phyloP scores from a whole-genome alignment of 495 filamentous ascomycete genomes.

The Hypoxylon fuscum region DNA sequence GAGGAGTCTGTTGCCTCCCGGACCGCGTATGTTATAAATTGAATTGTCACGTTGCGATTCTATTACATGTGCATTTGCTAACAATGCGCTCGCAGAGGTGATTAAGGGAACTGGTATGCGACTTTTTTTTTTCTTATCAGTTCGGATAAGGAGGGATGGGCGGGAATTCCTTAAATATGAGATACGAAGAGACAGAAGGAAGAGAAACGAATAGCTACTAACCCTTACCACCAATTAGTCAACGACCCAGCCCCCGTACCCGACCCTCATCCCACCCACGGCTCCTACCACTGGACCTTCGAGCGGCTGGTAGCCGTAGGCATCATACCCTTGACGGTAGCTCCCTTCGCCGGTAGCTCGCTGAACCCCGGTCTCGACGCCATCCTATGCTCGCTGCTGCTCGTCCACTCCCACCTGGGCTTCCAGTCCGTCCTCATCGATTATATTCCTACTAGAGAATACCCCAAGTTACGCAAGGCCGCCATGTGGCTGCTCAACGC shows the following conservation, averaged over 20 bases:
- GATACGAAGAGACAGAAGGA: not conserved
- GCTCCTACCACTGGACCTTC: slow-evolving; percentile 98
- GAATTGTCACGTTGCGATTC: slow-evolving; percentile 23
- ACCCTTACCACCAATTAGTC: slow-evolving; percentile 59
- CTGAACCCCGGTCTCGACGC: slow-evolving; percentile 91
- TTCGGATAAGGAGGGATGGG: not conserved
- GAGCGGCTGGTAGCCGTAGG: slow-evolving; percentile 82
- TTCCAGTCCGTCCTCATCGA: slow-evolving; percentile 91
- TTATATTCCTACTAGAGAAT: slow-evolving; percentile 79
- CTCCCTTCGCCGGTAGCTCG: slow-evolving; percentile 90
- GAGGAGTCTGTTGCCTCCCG: slow-evolving; percentile 72
- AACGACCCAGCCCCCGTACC: slow-evolving; percentile 90
- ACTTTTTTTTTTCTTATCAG: slow-evolving; percentile 11
- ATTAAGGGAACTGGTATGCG: slow-evolving; percentile 81
- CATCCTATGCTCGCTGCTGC: slow-evolving; percentile 78
- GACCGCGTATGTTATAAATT: slow-evolving; percentile 66
- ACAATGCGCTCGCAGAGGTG: slow-evolving; percentile 63
- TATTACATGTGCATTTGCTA: slow-evolving; percentile 48
- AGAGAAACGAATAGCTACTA: slow-evolving; percentile 29
- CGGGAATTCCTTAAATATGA: slow-evolving; percentile 1
- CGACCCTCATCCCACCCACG: slow-evolving; percentile 73
- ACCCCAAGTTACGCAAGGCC: slow-evolving; percentile 70
- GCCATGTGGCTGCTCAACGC: slow-evolving; percentile 81
- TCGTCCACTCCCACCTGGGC: slow-evolving; percentile 94
- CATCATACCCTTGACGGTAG: slow-evolving; percentile 85